Evolutionary conservation across 768 basidiomycete genomes (phyloP).

Genomic region (Boletus rubescentipes): DNA sequence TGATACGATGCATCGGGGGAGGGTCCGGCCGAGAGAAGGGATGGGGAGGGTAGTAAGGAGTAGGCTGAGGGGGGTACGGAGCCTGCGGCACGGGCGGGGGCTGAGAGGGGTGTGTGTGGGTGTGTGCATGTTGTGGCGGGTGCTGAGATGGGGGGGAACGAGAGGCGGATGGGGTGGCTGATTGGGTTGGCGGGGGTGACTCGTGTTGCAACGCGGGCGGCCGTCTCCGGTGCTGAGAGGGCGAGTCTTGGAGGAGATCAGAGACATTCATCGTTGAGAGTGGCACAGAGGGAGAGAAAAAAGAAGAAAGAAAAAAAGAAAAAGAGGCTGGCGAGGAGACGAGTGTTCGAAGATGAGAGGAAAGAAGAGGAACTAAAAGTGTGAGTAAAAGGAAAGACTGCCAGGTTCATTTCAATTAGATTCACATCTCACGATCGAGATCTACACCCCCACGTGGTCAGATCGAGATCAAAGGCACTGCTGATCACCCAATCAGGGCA

Average conservation of each 20-base stretch:
- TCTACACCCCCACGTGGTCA: slow-evolving; percentile 27
- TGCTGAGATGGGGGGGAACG: slow-evolving; percentile 34
- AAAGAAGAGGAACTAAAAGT: slow-evolving; percentile 26
- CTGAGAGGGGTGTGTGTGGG: slow-evolving; percentile 14
- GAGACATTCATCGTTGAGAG: slow-evolving; percentile 58
- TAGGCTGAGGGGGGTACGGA: slow-evolving; percentile 26
- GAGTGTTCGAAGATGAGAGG: slow-evolving; percentile 23
- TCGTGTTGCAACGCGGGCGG: slow-evolving; percentile 28
- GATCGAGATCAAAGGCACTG: slow-evolving; percentile 30
- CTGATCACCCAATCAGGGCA: slow-evolving; percentile 5
- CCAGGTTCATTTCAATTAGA: slow-evolving; percentile 36
- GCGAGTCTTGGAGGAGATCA: slow-evolving; percentile 66
- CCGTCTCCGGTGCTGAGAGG: slow-evolving; percentile 52
- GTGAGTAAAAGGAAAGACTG: slow-evolving; percentile 30
- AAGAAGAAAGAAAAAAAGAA: background rate
- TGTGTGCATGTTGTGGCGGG: slow-evolving; percentile 28
- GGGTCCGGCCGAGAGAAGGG: slow-evolving; percentile 19
- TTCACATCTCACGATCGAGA: slow-evolving; percentile 35
- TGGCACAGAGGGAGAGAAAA: background rate
- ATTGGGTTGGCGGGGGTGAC: slow-evolving; percentile 26
- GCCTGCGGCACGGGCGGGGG: slow-evolving; percentile 16
- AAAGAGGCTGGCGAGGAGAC: slow-evolving; percentile 6
- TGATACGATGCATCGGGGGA: slow-evolving; percentile 27
- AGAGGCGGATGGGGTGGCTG: slow-evolving; percentile 26
- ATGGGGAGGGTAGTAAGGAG: slow-evolving; percentile 18